Evolutionary conservation across 2,329 filamentous ascomycete species (phyloP).

Genomic region (Penicillium sp.): DNA sequence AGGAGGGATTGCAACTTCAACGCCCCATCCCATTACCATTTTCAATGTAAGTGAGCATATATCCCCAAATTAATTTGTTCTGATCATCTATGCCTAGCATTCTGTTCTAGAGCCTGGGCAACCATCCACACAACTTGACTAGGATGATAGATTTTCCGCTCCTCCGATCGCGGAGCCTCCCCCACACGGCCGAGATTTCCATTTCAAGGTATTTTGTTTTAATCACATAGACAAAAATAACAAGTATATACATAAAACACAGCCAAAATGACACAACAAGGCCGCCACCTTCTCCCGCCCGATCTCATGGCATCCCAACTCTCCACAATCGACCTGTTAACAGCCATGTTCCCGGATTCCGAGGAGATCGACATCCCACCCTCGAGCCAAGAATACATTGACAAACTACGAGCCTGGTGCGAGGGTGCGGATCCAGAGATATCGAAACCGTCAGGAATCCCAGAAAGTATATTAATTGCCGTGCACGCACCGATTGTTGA

Average conservation of each 20-base stretch:
- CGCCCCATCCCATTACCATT: no score
- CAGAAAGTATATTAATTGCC: constrained; percentile 29
- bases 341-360: constrained; percentile 55
- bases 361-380: constrained; percentile 49
- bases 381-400: constrained; percentile 36
- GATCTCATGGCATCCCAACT: constrained; percentile 56
- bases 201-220: no score
- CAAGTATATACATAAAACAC: neutral
- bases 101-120: no score
- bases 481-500: constrained; percentile 32
- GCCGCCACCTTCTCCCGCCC: constrained; percentile 38
- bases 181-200: neutral
- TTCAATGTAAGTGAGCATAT: no score
- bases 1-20: neutral
- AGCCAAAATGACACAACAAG: constrained; percentile 22
- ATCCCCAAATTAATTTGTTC: no score
- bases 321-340: constrained; percentile 57
- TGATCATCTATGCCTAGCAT: no score
- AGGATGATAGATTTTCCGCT: neutral
- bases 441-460: constrained; percentile 21
- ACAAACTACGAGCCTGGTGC: constrained; percentile 36
- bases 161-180: neutral
- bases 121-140: neutral
- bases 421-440: constrained; percentile 22
- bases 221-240: neutral